A percentile compares a stretch with the other conserved stretches of the same genome.
Conservation (phyloP, 306 rosid genomes). For the Chamaecrista fasciculata region DNA sequence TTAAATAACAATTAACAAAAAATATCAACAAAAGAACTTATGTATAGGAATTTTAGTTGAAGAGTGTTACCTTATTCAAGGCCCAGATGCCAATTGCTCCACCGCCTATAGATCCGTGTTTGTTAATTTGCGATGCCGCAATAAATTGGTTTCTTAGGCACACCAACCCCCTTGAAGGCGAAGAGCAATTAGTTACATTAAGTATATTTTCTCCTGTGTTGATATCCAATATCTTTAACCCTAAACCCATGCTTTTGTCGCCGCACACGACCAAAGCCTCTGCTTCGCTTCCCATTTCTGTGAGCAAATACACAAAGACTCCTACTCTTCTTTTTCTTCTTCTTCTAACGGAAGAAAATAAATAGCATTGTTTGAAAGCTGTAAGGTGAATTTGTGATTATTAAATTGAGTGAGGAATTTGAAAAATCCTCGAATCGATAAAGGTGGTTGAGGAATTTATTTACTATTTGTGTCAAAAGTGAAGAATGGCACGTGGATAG, state of each 20-base stretch:
- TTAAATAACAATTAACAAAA: not conserved
- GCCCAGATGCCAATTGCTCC: conserved; percentile 66
- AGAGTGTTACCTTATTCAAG: conserved; percentile 53
- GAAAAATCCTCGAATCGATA: conserved; percentile 30
- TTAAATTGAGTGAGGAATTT: conserved; percentile 26
- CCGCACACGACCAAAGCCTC: conserved; percentile 63
- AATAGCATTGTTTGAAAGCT: not conserved
- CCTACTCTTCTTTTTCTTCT: not conserved
- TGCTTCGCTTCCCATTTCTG: conserved; percentile 34
- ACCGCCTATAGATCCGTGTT: conserved; percentile 56
- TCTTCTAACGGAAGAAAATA: not conserved
- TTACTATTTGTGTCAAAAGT: not conserved
- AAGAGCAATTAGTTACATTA: conserved; percentile 59
- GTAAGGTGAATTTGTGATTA: not conserved
- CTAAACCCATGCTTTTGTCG: conserved; percentile 58
- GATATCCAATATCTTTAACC: conserved; percentile 51
- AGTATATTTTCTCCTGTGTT: conserved; percentile 50
- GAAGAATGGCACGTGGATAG: not conserved
- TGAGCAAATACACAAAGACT: not conserved
- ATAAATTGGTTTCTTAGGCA: conserved; percentile 58
- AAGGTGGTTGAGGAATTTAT: conserved; percentile 5
- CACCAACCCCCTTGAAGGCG: conserved; percentile 54
- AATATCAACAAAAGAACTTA: not conserved
- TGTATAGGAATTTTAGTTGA: not conserved
- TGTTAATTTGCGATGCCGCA: conserved; percentile 70